Conservation (phyloP, 176 grass and related monocot genomes). For the Oryza glaberrima region DNA sequence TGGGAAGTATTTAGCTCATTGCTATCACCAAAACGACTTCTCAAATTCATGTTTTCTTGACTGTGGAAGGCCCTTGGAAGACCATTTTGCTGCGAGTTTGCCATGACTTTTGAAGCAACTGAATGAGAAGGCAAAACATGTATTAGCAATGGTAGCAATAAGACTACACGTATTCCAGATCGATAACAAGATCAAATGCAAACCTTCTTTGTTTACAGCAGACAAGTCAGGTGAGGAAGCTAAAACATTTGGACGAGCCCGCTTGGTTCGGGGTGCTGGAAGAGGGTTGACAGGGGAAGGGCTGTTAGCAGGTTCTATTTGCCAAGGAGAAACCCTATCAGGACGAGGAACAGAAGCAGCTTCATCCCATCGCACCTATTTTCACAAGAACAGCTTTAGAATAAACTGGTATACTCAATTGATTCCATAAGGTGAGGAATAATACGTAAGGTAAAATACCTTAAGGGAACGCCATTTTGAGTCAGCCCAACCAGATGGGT, state of each 20-base stretch:
- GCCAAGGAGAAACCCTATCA: conserved; percentile 92
- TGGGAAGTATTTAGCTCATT: conserved; percentile 44
- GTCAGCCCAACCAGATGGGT: conserved; percentile 72
- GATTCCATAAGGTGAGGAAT: background rate
- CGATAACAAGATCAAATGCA: conserved; percentile 22
- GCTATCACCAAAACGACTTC: conserved; percentile 26
- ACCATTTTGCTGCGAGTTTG: conserved; percentile 50
- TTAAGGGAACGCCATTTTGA: conserved; percentile 91
- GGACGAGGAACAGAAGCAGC: conserved; percentile 72
- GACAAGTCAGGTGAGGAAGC: conserved; percentile 45
- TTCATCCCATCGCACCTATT: conserved; percentile 95
- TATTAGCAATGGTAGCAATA: conserved; percentile 16
- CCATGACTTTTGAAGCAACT: conserved; percentile 55
- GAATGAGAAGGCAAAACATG: conserved; percentile 35
- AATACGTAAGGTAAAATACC: conserved; percentile 47
- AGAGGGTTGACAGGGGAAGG: conserved; percentile 58
- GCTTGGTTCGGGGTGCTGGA: conserved; percentile 62
- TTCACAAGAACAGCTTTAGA: conserved; percentile 32
- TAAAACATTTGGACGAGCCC: conserved; percentile 56
- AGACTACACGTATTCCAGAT: conserved; percentile 14
- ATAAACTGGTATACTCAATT: background rate
- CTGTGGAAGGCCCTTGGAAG: conserved; percentile 61
- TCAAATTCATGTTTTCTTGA: conserved; percentile 59
- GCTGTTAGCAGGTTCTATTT: conserved; percentile 71
- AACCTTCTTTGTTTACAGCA: conserved; percentile 77